phyloP scores from a whole-genome alignment of 2,329 filamentous ascomycete species.

The Trichoderma breve region DNA sequence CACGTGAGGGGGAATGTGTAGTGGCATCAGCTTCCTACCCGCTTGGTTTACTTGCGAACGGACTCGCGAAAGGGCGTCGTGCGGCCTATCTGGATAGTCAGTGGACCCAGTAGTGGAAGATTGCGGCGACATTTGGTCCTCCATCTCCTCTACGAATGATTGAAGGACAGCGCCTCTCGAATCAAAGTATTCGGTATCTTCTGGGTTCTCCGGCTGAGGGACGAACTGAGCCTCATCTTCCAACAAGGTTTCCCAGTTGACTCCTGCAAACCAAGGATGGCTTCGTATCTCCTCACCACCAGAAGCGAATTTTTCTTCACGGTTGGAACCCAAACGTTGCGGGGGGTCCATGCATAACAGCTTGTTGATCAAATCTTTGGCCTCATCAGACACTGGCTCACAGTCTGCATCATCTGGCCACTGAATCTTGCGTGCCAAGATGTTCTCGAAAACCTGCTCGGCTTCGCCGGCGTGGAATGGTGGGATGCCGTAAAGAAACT shows the following conservation, averaged over 20 bases:
- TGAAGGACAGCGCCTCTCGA: constrained; percentile 85
- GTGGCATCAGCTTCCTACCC: constrained; percentile 88
- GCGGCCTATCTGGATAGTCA: constrained; percentile 84
- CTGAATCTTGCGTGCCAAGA: constrained; percentile 81
- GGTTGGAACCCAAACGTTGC: constrained; percentile 80
- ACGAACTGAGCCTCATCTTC: constrained; percentile 96
- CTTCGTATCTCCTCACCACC: constrained; percentile 88
- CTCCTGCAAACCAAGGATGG: constrained; percentile 82
- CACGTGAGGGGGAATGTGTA: constrained; percentile 95
- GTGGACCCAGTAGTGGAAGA: constrained; percentile 60
- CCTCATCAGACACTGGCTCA: constrained; percentile 72
- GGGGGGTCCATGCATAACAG: constrained; percentile 82
- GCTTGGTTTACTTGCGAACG: constrained; percentile 80
- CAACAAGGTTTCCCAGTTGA: constrained; percentile 88
- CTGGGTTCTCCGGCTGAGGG: constrained; percentile 85
- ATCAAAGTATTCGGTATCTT: constrained; percentile 98
- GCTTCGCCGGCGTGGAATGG: constrained; percentile 90
- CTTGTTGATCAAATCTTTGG: constrained; percentile 91
- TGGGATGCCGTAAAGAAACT: constrained; percentile 89
- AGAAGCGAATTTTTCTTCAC: constrained; percentile 74
- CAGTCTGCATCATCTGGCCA: constrained; percentile 86
- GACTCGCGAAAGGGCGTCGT: constrained; percentile 89
- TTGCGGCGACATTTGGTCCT: constrained; percentile 81
- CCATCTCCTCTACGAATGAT: constrained; percentile 89
- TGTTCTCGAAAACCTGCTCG: constrained; percentile 96